Evolutionary conservation across 768 basidiomycete species (phyloP).

Genomic region (Daedaleopsis sinensis): DNA sequence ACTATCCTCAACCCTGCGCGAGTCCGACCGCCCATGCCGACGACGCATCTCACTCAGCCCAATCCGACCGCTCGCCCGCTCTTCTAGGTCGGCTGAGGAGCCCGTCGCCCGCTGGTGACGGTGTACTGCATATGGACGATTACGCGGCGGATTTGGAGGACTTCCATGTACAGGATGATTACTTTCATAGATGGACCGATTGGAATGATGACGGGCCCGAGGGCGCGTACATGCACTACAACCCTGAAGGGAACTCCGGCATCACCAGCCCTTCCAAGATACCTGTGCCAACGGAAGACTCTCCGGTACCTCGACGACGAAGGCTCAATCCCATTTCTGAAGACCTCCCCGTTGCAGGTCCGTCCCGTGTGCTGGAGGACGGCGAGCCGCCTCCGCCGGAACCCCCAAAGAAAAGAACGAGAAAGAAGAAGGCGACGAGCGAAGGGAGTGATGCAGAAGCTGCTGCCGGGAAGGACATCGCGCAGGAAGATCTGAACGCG

Average conservation of each 20-base stretch:
- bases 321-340: neutral
- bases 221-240: constrained; percentile 40
- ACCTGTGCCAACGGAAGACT: neutral
- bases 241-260: constrained; percentile 25
- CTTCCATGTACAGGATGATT: neutral
- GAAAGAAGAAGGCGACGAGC: constrained; percentile 18
- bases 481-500: constrained; percentile 46
- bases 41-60: neutral
- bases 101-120: constrained; percentile 5
- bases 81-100: neutral
- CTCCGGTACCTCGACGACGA: neutral
- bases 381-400: neutral
- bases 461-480: constrained; percentile 22
- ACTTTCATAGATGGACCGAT: constrained; percentile 4
- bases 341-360: neutral
- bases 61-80: neutral
- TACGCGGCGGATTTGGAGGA: neutral
- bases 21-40: constrained; percentile 17
- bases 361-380: neutral
- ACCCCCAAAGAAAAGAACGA: constrained; percentile 11
- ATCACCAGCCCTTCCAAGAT: neutral
- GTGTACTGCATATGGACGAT: neutral
- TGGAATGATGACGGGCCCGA: constrained; percentile 23
- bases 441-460: constrained; percentile 6
- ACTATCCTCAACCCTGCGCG: constrained; percentile 21